Percentiles rank a stretch among this genome's conserved stretches.
Conservation (phyloP, 2,329 filamentous ascomycete species). For the Calonectria montana region DNA sequence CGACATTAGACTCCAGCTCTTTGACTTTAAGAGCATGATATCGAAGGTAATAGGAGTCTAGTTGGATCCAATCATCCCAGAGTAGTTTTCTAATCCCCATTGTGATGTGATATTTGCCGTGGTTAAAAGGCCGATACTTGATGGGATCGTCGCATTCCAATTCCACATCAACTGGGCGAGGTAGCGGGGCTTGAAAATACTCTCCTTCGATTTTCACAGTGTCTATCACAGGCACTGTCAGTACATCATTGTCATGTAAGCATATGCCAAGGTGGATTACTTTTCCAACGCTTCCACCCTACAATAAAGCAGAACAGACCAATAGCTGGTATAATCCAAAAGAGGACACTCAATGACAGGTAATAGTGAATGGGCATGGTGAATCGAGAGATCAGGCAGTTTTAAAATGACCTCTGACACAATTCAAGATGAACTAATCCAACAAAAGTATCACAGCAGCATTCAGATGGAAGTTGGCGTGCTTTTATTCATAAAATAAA, state of each 20-base stretch:
- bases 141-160: background rate
- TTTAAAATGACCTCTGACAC: background rate
- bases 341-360: background rate
- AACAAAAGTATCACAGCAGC: too few species aligned
- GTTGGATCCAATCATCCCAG: conserved; percentile 36
- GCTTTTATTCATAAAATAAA: background rate
- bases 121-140: conserved; percentile 31
- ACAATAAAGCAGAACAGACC: background rate
- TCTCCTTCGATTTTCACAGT: too few species aligned
- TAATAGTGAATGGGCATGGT: background rate
- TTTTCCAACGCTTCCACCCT: background rate
- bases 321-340: background rate
- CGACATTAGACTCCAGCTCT: conserved; percentile 26
- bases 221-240: background rate
- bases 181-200: background rate
- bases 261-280: background rate
- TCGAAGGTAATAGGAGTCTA: conserved; percentile 32
- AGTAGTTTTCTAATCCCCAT: conserved; percentile 34
- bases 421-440: background rate
- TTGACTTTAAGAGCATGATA: conserved; percentile 32
- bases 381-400: background rate
- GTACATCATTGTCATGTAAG: too few species aligned
- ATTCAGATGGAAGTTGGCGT: background rate
- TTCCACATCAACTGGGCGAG: background rate
- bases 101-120: conserved; percentile 29